A percentile compares a stretch with the other conserved stretches of the same genome.
phyloP scores from a whole-genome alignment of 306 rosid species.

The Pyrus pyrifolia region DNA sequence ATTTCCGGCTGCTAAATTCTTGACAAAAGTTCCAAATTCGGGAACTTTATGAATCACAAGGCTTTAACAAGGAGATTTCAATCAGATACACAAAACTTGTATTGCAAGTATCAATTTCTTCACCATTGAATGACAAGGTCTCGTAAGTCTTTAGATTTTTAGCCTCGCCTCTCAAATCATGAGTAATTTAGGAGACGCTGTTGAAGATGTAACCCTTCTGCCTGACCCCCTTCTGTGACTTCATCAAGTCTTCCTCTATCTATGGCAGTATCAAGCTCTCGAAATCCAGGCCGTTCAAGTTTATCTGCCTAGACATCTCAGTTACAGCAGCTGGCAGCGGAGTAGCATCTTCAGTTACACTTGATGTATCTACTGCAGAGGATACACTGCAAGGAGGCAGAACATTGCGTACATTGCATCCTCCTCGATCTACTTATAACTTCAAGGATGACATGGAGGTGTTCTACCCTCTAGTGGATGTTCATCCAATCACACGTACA shows the following conservation, averaged over 20 bases:
- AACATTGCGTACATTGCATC: slow-evolving; percentile 59
- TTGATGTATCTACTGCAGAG: slow-evolving; percentile 41
- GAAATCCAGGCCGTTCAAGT: slow-evolving; percentile 61
- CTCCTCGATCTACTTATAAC: slow-evolving; percentile 74
- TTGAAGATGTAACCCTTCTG: slow-evolving; percentile 94
- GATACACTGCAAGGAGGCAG: slow-evolving; percentile 81
- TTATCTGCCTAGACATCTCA: slow-evolving; percentile 36
- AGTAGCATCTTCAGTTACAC: slow-evolving; percentile 39
- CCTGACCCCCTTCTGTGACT: slow-evolving; percentile 90
- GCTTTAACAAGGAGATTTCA: no score
- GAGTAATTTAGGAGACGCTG: slow-evolving; percentile 54
- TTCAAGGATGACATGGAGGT: slow-evolving; percentile 98
- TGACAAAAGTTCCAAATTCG: no score
- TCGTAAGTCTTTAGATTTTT: no score
- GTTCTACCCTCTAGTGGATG: slow-evolving; percentile 96
- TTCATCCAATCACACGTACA: slow-evolving; percentile 81
- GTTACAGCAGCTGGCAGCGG: slow-evolving; percentile 37
- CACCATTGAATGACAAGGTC: no score
- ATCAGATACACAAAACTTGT: no score
- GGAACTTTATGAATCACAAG: no score
- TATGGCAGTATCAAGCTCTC: slow-evolving; percentile 45
- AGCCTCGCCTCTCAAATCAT: no score
- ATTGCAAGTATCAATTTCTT: no score
- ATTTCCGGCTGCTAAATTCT: no score
- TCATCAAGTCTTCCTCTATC: slow-evolving; percentile 55